Evolutionary conservation across 164 flowering plant species (phyloP), one percentile per base, ranked within the genome.

Genomic region (Chimonanthus salicifolius): DNA sequence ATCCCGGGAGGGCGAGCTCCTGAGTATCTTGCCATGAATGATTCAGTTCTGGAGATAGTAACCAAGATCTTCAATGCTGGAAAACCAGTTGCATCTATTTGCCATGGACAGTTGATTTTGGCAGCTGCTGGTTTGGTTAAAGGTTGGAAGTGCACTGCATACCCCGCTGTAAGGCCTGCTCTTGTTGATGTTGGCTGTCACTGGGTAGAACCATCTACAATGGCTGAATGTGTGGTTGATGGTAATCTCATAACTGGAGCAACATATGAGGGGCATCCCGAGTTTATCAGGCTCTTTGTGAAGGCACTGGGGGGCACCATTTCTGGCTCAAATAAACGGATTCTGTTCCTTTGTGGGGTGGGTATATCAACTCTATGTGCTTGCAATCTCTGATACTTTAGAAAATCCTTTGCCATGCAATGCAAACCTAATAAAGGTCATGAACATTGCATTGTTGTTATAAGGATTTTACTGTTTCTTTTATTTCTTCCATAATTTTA

Each of bases 271-370:
- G 92, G 94, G 13, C 98, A 94, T 84, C 97, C 99, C 18, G 89
- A 88, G 78, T 88, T 82, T 77, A 87, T 96, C 69, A 79, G 78
- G 72, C 88, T 73, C 72, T 89, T 96, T 75, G 85, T 96, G 69
- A 86, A 87, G 80, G 95, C 94, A 69, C 82, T 96, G 4, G 98
- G 98, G 21, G 99, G 97, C 72, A 82, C 76, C 72, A 83, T 90
- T 67, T 79, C 80, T 75, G 97, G 94, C 67, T 83, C 92, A 58
- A 79, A 83, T 58, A 90, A 88, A 71, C 80, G 78, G 70, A 84
- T 96, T 72, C 81, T 96, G 47, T 96, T 96, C 77, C 90, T 95
- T n/a, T 96, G 98, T 75, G 98, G 99, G 88, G 99, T 96, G 82
- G 79, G 92, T 72, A 66, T 51, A 71, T 5, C 13, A 43, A 62